Evolutionary conservation across 1,284 basidiomycete genomes (phyloP).

Genomic region (Ganoderma resinaceum): DNA sequence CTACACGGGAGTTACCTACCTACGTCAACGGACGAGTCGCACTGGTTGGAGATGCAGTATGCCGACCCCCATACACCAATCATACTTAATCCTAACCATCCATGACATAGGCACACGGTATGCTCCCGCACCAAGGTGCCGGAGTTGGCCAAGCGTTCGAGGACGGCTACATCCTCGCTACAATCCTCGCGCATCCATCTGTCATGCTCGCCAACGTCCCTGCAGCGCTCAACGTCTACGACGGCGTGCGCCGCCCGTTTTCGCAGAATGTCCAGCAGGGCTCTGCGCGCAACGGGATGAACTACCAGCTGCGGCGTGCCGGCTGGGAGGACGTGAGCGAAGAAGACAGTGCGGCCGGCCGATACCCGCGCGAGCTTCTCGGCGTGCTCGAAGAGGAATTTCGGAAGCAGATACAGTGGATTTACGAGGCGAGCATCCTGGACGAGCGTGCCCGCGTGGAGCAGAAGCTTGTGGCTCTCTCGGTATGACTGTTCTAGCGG

Average conservation of each 20-base stretch:
- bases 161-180: constrained; percentile 35
- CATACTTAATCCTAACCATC: background rate
- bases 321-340: constrained; percentile 10
- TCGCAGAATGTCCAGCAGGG: constrained; percentile 18
- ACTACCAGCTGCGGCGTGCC: constrained; percentile 2
- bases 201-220: constrained; percentile 37
- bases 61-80: constrained; percentile 30
- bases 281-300: constrained; percentile 8
- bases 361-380: constrained; percentile 8
- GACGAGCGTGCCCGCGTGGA: background rate
- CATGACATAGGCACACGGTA: constrained; percentile 30
- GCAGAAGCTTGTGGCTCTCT: background rate
- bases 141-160: constrained; percentile 50
- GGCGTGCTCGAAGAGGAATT: background rate
- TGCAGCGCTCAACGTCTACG: constrained; percentile 43
- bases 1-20: constrained; percentile 31
- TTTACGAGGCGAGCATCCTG: constrained; percentile 24
- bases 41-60: constrained; percentile 41
- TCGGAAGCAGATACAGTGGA: background rate
- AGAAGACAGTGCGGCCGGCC: constrained; percentile 13
- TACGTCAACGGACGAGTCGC: constrained; percentile 35
- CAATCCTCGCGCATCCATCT: constrained; percentile 40
- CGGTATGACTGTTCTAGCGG: background rate
- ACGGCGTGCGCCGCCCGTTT: constrained; percentile 40
- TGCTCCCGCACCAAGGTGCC: constrained; percentile 46